These are phyloP conservation scores for Boletus bicolor DNA, from an alignment of 768 basidiomycete species.

Conservation along the genomic window DNA sequence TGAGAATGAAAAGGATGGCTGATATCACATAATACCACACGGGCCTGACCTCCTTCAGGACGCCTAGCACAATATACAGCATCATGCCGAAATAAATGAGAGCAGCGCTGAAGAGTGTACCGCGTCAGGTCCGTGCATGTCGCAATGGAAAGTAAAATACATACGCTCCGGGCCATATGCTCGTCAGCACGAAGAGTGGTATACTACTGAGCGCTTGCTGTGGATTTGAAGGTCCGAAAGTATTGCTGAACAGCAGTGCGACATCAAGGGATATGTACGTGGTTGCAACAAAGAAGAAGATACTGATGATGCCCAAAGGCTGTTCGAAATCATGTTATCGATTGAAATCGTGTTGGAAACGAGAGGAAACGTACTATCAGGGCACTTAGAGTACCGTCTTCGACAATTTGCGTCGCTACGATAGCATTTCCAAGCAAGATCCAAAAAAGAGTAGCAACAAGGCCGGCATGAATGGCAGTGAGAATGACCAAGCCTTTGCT, in stretches of 20 bases:
- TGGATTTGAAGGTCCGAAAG: constrained; percentile 59
- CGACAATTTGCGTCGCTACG: constrained; percentile 86
- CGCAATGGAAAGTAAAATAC: constrained; percentile 27
- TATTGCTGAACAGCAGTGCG: constrained; percentile 59
- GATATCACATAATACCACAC: constrained; percentile 75
- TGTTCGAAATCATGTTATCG: constrained; percentile 24
- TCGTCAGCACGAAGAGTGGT: constrained; percentile 76
- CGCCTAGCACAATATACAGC: constrained; percentile 71
- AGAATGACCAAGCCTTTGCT: constrained; percentile 64
- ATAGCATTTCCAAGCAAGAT: constrained; percentile 69
- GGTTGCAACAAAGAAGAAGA: constrained; percentile 66
- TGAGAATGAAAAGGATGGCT: constrained; percentile 72
- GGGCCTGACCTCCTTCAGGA: constrained; percentile 78
- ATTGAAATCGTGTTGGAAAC: background rate
- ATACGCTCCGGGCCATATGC: constrained; percentile 75
- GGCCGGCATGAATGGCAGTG: constrained; percentile 75
- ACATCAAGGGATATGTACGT: constrained; percentile 85
- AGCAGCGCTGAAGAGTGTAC: constrained; percentile 45
- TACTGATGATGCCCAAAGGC: constrained; percentile 59
- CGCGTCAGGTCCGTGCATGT: constrained; percentile 1
- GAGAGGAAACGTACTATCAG: constrained; percentile 49
- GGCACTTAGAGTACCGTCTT: constrained; percentile 79
- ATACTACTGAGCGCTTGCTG: constrained; percentile 57
- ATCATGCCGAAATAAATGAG: constrained; percentile 72
- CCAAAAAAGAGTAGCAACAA: constrained; percentile 80